phyloP scores from a whole-genome alignment of 148 eudicot genomes.

The Dianthus caryophyllus region DNA sequence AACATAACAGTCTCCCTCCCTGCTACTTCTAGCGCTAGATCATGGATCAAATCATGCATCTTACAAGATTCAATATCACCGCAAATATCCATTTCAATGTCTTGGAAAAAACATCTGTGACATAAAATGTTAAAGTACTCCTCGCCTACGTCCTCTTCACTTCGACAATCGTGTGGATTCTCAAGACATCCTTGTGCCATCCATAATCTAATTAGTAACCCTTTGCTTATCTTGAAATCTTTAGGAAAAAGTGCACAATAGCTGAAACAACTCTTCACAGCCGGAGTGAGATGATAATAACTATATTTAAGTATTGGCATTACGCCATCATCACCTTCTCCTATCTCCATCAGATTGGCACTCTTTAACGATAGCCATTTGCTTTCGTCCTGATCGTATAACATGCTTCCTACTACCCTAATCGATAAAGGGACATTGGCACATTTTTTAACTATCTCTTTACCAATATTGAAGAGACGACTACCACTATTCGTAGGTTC shows the following conservation, averaged over 20 bases:
- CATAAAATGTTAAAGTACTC: slow-evolving; percentile 23
- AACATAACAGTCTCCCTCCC: slow-evolving; percentile 10
- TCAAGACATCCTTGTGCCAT: slow-evolving; percentile 33
- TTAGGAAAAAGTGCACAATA: slow-evolving; percentile 43
- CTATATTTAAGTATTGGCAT: slow-evolving; percentile 26
- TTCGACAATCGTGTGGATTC: background rate
- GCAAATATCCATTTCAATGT: background rate
- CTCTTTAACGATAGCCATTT: slow-evolving; percentile 22
- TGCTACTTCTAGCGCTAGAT: slow-evolving; percentile 32
- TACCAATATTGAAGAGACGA: slow-evolving; percentile 15
- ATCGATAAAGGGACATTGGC: slow-evolving; percentile 26
- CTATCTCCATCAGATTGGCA: slow-evolving; percentile 10
- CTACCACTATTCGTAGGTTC: background rate
- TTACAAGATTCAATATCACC: slow-evolving; percentile 11
- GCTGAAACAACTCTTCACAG: slow-evolving; percentile 39
- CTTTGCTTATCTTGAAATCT: slow-evolving; percentile 7
- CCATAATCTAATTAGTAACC: slow-evolving; percentile 30
- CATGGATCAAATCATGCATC: slow-evolving; percentile 42
- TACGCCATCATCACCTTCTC: background rate
- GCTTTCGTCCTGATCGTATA: slow-evolving; percentile 7
- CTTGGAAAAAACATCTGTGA: slow-evolving; percentile 32
- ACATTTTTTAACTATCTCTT: slow-evolving; percentile 29
- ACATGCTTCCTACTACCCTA: slow-evolving; percentile 21
- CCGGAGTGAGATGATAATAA: slow-evolving; percentile 27
- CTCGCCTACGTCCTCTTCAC: slow-evolving; percentile 23